Conservation (phyloP, 2,329 filamentous ascomycete species). For the Colletotrichum spaethianum region DNA sequence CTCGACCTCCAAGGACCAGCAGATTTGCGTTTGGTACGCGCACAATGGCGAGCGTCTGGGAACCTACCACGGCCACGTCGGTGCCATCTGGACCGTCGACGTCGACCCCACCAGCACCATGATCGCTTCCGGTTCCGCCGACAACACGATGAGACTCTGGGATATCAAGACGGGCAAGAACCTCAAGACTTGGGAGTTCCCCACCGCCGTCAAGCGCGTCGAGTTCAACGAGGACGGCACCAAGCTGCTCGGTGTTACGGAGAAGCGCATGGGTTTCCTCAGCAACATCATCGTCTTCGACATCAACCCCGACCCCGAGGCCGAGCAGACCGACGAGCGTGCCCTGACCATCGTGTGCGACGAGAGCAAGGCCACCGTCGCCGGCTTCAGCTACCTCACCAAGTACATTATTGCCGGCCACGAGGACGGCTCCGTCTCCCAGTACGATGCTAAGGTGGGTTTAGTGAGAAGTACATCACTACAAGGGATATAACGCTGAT, state of each 20-base stretch:
- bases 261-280: conserved; percentile 98
- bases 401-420: conserved; percentile 98
- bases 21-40: conserved; percentile 96
- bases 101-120: conserved; percentile 93
- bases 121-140: conserved; percentile 94
- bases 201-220: conserved; percentile 96
- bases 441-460: conserved; percentile 89
- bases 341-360: conserved; percentile 91
- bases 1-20: conserved; percentile 95
- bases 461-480: neutral
- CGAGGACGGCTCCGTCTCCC: conserved; percentile 93
- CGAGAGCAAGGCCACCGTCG: conserved; percentile 96
- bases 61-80: conserved; percentile 96
- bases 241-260: conserved; percentile 92
- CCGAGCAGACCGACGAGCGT: conserved; percentile 88
- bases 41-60: conserved; percentile 98
- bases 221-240: conserved; percentile 97
- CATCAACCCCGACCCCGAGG: conserved; percentile 86
- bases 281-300: conserved; percentile 95
- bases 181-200: conserved; percentile 98
- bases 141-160: conserved; percentile 98
- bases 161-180: conserved; percentile 93
- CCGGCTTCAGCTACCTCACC: conserved; percentile 93
- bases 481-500: conserved; percentile 32
- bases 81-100: conserved; percentile 98